A percentile compares a stretch with the other conserved stretches of the same genome.
These are phyloP conservation scores for Hypericum perforatum DNA, from an alignment of 345 rosid genomes.

Conservation along the genomic window DNA sequence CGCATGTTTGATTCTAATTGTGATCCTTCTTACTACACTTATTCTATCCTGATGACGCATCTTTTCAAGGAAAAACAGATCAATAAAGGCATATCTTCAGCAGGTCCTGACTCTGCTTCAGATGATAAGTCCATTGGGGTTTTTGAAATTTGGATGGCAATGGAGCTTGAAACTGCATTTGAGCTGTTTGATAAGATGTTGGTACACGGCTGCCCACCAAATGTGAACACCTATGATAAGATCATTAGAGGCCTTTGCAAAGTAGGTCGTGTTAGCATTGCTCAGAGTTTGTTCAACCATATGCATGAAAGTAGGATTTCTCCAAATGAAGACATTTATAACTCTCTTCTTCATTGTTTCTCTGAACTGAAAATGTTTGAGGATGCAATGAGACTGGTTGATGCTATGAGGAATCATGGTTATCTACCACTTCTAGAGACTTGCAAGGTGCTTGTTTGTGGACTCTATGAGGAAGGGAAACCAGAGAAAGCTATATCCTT, in stretches of 20 bases:
- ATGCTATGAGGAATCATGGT: slow-evolving; percentile 48
- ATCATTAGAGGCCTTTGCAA: slow-evolving; percentile 65
- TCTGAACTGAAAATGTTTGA: slow-evolving; percentile 37
- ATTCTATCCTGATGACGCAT: slow-evolving; percentile 51
- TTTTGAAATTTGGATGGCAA: slow-evolving; percentile 42
- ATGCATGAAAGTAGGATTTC: slow-evolving; percentile 47
- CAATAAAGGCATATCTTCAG: slow-evolving; percentile 17
- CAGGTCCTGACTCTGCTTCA: slow-evolving; percentile 15
- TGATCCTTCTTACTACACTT: slow-evolving; percentile 67
- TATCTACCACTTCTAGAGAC: slow-evolving; percentile 63
- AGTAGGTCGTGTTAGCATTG: slow-evolving; percentile 38
- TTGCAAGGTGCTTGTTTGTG: slow-evolving; percentile 51
- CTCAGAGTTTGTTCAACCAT: slow-evolving; percentile 35
- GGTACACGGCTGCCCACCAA: slow-evolving; percentile 49
- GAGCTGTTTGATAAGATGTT: slow-evolving; percentile 55
- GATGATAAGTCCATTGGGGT: slow-evolving; percentile 23
- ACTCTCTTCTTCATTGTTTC: slow-evolving; percentile 55
- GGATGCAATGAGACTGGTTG: slow-evolving; percentile 43
- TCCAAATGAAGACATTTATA: slow-evolving; percentile 44
- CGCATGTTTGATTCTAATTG: slow-evolving; percentile 64
- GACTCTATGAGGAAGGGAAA: slow-evolving; percentile 43
- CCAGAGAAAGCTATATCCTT: slow-evolving; percentile 43
- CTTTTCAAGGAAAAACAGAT: slow-evolving; percentile 31
- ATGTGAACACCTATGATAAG: slow-evolving; percentile 41
- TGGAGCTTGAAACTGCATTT: slow-evolving; percentile 46